phyloP scores from a whole-genome alignment of 352 stramenopile species.

The Pythium brachiatum region DNA sequence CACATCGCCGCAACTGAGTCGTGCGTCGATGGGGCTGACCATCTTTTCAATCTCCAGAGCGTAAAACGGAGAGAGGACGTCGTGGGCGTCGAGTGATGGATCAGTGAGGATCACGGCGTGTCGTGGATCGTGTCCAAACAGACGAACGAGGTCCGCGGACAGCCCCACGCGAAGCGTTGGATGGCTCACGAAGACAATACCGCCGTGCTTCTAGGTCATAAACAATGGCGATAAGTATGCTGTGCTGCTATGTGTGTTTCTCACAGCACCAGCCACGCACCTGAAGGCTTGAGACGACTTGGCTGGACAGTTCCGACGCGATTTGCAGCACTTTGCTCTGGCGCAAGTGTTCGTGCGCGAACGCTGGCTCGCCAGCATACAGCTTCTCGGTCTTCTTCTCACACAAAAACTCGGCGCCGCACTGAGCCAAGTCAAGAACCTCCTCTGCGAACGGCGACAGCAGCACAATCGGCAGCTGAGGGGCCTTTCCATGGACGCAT shows the following conservation, averaged over 20 bases:
- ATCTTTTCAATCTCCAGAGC: slow-evolving; percentile 74
- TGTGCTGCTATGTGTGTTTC: background rate
- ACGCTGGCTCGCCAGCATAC: slow-evolving; percentile 67
- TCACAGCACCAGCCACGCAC: slow-evolving; percentile 23
- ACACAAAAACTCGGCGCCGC: slow-evolving; percentile 75
- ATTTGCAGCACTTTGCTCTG: slow-evolving; percentile 54
- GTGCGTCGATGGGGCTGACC: slow-evolving; percentile 68
- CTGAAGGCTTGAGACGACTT: slow-evolving; percentile 52
- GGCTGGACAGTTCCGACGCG: slow-evolving; percentile 38
- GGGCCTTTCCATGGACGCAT: slow-evolving; percentile 39
- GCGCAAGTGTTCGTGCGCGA: slow-evolving; percentile 54
- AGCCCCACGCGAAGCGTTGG: slow-evolving; percentile 62
- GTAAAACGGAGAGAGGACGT: slow-evolving; percentile 58
- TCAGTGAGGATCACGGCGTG: slow-evolving; percentile 79
- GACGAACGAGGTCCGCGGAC: slow-evolving; percentile 47
- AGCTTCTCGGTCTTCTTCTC: slow-evolving; percentile 83
- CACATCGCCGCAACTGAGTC: slow-evolving; percentile 78
- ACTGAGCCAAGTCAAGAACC: slow-evolving; percentile 51
- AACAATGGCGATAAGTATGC: background rate
- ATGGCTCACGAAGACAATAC: slow-evolving; percentile 75
- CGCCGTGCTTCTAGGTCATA: slow-evolving; percentile 40
- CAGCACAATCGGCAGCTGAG: slow-evolving; percentile 61
- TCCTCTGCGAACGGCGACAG: slow-evolving; percentile 51
- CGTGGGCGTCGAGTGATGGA: slow-evolving; percentile 44
- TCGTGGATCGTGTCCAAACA: slow-evolving; percentile 54